Base-by-base conservation (phyloP, 2,329 filamentous ascomycete genomes). In the Botryosphaeria agaves region DNA sequence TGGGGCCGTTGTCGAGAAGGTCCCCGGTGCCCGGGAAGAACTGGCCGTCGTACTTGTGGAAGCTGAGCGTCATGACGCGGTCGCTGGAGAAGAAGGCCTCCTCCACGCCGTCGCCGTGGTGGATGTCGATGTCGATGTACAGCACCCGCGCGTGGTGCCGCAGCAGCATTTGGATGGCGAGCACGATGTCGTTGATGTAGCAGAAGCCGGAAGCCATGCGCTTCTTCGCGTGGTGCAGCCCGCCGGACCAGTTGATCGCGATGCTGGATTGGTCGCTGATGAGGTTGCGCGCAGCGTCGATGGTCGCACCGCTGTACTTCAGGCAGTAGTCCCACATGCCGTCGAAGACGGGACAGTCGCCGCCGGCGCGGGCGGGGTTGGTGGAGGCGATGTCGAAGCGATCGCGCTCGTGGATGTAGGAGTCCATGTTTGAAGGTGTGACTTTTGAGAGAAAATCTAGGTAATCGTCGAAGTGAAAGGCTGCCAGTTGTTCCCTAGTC, bases 391-490 rank as follows among this genome's bases (percentile, higher is more conserved):
- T 20, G 14, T 23, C 9, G 9, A 23, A 11, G 7, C 21, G 21
- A 12, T 23, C 21, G 12, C 9, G 4, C 9, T 9, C 7, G 21
- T 23, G 4, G 21, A 9, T 23, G 9, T 23, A 4, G 7, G 7
- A 3, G 21, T 11, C 9, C 3, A 7, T 23, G 21, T 12, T 9
- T 26, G 2, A 15, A 31, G 14, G 18, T 14, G n/a, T 5, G 5
- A 29, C 28, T 21, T n/a, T n/a, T 18, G 16, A 11, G 68, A 98
- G 66, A 44, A 93, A 95, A 34, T 93, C 77, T 20, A 98, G 69
- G 48, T 98, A 98, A 47, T 94, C 85, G 31, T 65, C 66, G 21
- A 79, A 76, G 51, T 98, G 89, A 48, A 93, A 98, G 18, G 76
- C 69, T 32, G 74, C 75, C 39, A 98, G 67, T 52, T 95, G 85